A percentile compares a stretch with the other conserved stretches of the same genome.
These are phyloP conservation scores for Chlamydomonas urium DNA, from an alignment of 139 green algal genomes.

Conservation along the genomic window DNA sequence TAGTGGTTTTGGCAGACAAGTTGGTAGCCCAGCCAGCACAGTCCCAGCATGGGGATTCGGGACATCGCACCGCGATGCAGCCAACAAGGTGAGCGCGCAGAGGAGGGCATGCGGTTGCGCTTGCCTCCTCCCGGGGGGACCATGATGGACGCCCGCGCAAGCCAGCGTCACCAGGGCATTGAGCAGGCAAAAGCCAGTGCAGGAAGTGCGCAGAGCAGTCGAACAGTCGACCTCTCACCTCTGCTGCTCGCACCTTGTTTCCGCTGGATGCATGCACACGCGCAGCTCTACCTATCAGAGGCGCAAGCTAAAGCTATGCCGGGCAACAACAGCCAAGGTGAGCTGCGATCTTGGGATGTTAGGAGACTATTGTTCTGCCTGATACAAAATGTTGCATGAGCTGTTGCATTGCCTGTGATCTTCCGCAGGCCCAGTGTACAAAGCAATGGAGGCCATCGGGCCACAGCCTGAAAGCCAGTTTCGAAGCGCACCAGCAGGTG, in stretches of 20 bases:
- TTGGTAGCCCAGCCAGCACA: background rate
- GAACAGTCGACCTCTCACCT: too few relatives aligned
- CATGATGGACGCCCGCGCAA: too few relatives aligned
- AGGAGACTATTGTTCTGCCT: too few relatives aligned
- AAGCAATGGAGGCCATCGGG: conserved; percentile 36
- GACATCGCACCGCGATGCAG: background rate
- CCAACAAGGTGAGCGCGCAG: conserved; percentile 8
- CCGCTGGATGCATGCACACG: background rate
- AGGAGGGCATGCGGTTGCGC: too few relatives aligned
- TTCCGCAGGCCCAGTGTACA: too few relatives aligned
- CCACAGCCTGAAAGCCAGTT: conserved; percentile 42
- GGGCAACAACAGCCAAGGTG: conserved; percentile 38
- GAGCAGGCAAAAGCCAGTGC: background rate
- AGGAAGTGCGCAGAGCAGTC: too few relatives aligned
- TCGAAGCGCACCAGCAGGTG: conserved; percentile 7
- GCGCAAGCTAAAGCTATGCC: conserved; percentile 38
- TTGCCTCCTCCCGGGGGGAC: too few relatives aligned
- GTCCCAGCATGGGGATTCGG: conserved; percentile 11
- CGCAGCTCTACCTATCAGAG: conserved; percentile 37
- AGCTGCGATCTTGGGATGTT: too few relatives aligned
- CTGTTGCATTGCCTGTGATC: too few relatives aligned
- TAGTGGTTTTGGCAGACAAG: conserved; percentile 8
- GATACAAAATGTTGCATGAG: too few relatives aligned
- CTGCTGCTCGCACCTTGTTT: too few relatives aligned
- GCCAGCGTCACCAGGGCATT: too few relatives aligned